phyloP scores from a whole-genome alignment of 73 alveolate species.

The Breviolum minutum region DNA sequence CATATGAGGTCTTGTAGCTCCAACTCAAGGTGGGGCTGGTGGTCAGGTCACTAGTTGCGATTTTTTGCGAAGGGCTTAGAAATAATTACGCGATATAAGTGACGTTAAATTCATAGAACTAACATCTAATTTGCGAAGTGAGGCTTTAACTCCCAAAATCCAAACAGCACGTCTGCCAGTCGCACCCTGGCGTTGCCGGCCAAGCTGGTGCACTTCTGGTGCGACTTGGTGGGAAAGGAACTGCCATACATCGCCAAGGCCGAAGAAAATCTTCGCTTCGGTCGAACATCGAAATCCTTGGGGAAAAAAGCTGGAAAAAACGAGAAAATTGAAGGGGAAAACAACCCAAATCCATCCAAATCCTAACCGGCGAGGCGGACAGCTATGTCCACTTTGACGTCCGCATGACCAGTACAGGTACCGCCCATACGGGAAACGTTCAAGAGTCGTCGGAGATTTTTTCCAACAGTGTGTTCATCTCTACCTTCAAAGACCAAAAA shows the following conservation, averaged over 20 bases:
- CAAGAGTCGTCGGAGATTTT: too few species aligned
- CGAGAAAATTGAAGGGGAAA: not conserved
- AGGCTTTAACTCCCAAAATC: not conserved
- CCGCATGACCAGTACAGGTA: not conserved
- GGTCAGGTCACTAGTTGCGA: too few species aligned
- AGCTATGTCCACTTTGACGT: not conserved
- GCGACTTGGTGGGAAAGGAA: not conserved
- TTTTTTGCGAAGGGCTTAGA: too few species aligned
- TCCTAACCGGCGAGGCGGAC: not conserved
- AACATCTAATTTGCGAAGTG: too few species aligned
- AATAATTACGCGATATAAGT: too few species aligned
- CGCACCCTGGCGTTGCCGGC: conserved; percentile 11
- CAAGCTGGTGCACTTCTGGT: not conserved
- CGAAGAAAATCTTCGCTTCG: not conserved
- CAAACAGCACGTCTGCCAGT: not conserved
- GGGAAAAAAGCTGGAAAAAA: not conserved
- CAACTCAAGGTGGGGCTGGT: too few species aligned
- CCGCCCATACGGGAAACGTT: not conserved
- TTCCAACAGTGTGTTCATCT: too few species aligned
- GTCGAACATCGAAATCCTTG: too few species aligned
- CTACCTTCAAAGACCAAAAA: too few species aligned
- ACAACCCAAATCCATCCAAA: not conserved
- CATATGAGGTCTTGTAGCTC: too few species aligned
- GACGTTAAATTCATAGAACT: too few species aligned
- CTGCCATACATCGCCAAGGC: conserved; percentile 4